These are phyloP conservation scores for Colletotrichum destructivum DNA, from an alignment of 2,329 filamentous ascomycete species.

Conservation along the genomic window DNA sequence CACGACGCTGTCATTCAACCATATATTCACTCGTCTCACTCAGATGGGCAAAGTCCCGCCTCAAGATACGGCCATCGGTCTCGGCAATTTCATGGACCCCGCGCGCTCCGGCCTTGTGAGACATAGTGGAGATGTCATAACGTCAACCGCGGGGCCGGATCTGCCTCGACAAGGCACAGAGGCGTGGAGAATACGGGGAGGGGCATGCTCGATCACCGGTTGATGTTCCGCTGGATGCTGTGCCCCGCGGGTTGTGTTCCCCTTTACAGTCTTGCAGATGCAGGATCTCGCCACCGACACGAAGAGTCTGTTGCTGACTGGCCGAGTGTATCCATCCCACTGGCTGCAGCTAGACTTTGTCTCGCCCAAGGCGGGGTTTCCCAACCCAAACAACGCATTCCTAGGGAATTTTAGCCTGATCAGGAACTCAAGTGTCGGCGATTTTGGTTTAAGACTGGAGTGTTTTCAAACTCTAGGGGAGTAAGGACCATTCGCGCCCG, in stretches of 20 bases:
- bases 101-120: background rate
- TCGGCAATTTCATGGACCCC: slow-evolving; percentile 12
- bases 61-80: background rate
- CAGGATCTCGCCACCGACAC: background rate
- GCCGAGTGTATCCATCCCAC: too few relatives aligned
- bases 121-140: slow-evolving; percentile 2
- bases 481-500: too few relatives aligned
- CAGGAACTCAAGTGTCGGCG: too few relatives aligned
- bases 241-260: slow-evolving; percentile 31
- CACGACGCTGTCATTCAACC: background rate
- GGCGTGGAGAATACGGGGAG: slow-evolving; percentile 8
- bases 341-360: too few relatives aligned
- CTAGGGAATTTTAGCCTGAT: too few relatives aligned
- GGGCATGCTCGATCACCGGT: background rate
- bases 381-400: too few relatives aligned
- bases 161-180: slow-evolving; percentile 8
- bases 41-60: background rate
- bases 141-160: slow-evolving; percentile 25
- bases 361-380: too few relatives aligned
- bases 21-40: background rate
- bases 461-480: too few relatives aligned
- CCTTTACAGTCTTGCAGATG: slow-evolving; percentile 14
- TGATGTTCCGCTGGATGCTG: slow-evolving; percentile 6
- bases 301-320: background rate
- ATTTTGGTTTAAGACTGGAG: too few relatives aligned